Conservation (phyloP, 805 yeast species). For the Ogataea trehalophila region DNA sequence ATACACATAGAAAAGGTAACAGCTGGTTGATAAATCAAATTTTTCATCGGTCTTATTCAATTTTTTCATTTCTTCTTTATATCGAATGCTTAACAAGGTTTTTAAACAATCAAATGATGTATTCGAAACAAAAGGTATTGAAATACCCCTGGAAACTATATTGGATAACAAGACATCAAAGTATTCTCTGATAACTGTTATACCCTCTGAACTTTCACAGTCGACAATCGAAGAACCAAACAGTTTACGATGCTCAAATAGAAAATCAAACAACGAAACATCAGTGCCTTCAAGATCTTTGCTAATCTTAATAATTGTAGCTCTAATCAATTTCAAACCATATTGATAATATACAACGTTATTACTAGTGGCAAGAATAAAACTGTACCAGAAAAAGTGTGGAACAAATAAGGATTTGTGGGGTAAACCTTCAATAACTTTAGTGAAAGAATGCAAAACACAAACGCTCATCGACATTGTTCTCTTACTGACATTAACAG, state of each 20-base stretch:
- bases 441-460: conserved; percentile 40
- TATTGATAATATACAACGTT: conserved; percentile 27
- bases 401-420: conserved; percentile 41
- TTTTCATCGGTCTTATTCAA: conserved; percentile 6
- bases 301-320: conserved; percentile 30
- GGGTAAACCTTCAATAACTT: conserved; percentile 46
- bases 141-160: conserved; percentile 51
- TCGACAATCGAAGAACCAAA: conserved; percentile 39
- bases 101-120: conserved; percentile 43
- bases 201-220: conserved; percentile 38
- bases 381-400: conserved; percentile 45
- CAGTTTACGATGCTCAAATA: conserved; percentile 28
- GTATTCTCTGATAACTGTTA: conserved; percentile 38
- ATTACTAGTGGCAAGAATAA: conserved; percentile 21
- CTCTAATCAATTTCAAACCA: conserved; percentile 32
- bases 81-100: conserved; percentile 39
- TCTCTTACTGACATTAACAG: conserved; percentile 6
- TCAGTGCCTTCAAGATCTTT: conserved; percentile 27
- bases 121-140: conserved; percentile 50
- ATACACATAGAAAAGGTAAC: conserved; percentile 28
- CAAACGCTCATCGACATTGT: conserved; percentile 33
- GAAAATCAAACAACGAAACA: conserved; percentile 25
- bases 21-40: conserved; percentile 24
- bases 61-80: conserved; percentile 26
- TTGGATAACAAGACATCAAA: conserved; percentile 48